phyloP scores from a whole-genome alignment of 169 alveolate genomes.

The Neospora caninum region DNA sequence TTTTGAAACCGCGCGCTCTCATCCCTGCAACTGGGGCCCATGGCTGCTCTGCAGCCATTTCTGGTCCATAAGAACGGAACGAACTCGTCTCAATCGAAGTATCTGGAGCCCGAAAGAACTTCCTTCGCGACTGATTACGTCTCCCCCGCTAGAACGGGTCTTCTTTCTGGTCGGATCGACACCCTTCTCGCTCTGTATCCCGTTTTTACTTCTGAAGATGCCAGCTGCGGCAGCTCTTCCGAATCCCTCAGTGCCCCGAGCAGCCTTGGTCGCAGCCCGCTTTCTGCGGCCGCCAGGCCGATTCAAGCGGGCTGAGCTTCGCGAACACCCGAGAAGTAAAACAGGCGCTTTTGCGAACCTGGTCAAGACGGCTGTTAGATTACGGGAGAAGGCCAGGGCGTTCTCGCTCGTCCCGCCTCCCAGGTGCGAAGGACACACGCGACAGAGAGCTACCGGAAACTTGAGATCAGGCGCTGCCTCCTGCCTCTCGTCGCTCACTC shows the following conservation, averaged over 20 bases:
- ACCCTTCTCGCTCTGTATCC: no score
- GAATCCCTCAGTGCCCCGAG: slow-evolving; percentile 32
- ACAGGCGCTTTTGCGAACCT: slow-evolving; percentile 85
- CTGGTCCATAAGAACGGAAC: no score
- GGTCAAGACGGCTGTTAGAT: slow-evolving; percentile 79
- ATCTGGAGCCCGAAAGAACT: no score
- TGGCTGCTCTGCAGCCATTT: no score
- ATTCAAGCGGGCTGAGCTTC: slow-evolving; percentile 84
- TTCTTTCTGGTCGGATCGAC: no score
- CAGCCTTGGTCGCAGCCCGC: slow-evolving; percentile 72
- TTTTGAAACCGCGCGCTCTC: no score
- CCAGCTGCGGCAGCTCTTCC: slow-evolving; percentile 19
- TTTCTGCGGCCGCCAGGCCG: slow-evolving; percentile 75
- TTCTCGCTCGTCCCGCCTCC: slow-evolving; percentile 82
- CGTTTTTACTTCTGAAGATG: background rate
- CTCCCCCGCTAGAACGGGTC: no score
- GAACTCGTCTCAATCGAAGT: no score
- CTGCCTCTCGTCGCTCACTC: background rate
- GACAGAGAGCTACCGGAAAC: background rate
- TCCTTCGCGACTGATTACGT: no score
- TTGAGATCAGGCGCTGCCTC: background rate
- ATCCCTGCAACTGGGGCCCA: no score
- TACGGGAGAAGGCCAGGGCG: slow-evolving; percentile 80
- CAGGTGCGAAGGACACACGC: slow-evolving; percentile 44
- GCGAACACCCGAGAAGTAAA: slow-evolving; percentile 83